phyloP scores from a whole-genome alignment of 2,329 filamentous ascomycete genomes.

The Hypoxylon sp. region DNA sequence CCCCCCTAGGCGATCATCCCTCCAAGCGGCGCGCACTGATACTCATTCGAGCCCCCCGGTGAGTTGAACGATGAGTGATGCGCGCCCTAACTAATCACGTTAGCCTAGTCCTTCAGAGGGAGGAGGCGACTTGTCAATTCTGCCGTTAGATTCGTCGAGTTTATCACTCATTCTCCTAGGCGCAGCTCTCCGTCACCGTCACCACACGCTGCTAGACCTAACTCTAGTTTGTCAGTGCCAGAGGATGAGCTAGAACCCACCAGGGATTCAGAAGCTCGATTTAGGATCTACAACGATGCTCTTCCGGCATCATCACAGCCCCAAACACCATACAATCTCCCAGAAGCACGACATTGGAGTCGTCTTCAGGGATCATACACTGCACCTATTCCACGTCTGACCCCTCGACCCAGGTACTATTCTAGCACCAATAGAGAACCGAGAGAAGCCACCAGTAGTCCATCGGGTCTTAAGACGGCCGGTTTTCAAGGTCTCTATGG shows the following conservation, averaged over 20 bases:
- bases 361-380: conserved; percentile 62
- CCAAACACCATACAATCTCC: conserved; percentile 66
- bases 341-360: conserved; percentile 64
- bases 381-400: conserved; percentile 54
- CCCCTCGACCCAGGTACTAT: conserved; percentile 32
- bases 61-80: conserved; percentile 13
- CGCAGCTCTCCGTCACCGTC: conserved; percentile 40
- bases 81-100: conserved; percentile 7
- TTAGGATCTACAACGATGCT: conserved; percentile 64
- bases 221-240: conserved; percentile 33
- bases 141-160: conserved; percentile 50
- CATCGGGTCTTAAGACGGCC: conserved; percentile 58
- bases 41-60: conserved; percentile 38
- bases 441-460: conserved; percentile 54
- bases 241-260: conserved; percentile 32
- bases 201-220: conserved; percentile 25
- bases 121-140: conserved; percentile 49
- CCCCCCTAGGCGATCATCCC: conserved; percentile 48
- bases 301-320: conserved; percentile 62
- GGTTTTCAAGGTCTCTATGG: conserved; percentile 64
- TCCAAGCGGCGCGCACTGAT: conserved; percentile 35
- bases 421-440: conserved; percentile 20
- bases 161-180: conserved; percentile 46
- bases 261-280: conserved; percentile 40
- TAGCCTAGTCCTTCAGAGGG: conserved; percentile 40